Evolutionary conservation across 2,329 filamentous ascomycete species (phyloP).

Genomic region (Chaetomium sp.): DNA sequence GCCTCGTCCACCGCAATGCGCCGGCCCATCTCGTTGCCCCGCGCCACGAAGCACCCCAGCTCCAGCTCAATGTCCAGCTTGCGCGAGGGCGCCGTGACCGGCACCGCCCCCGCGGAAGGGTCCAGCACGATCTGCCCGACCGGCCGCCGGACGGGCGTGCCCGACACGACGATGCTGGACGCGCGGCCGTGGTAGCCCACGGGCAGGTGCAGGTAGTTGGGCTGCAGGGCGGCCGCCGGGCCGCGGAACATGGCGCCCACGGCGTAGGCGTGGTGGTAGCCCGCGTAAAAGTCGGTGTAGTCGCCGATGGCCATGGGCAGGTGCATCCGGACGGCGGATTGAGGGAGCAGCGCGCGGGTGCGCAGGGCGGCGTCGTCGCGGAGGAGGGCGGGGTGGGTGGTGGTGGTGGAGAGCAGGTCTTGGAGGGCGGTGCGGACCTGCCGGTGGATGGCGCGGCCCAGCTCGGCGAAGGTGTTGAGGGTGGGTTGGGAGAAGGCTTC

Average conservation of each 20-base stretch:
- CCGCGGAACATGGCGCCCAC: constrained; percentile 74
- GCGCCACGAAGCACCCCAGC: constrained; percentile 73
- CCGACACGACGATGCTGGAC: constrained; percentile 73
- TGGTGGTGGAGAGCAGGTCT: constrained; percentile 62
- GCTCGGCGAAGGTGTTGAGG: constrained; percentile 65
- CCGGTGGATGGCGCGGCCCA: constrained; percentile 68
- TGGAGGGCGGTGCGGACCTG: constrained; percentile 71
- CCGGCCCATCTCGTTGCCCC: constrained; percentile 64
- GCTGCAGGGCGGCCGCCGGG: constrained; percentile 70
- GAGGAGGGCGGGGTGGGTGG: constrained; percentile 61
- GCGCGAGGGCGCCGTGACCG: constrained; percentile 64
- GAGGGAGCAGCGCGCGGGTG: constrained; percentile 59
- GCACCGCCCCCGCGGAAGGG: constrained; percentile 60
- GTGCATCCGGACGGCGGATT: constrained; percentile 64
- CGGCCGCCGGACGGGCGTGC: constrained; percentile 72
- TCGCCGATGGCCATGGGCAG: constrained; percentile 78
- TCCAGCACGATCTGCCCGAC: constrained; percentile 72
- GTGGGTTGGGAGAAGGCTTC: constrained; percentile 38
- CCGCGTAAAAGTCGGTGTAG: constrained; percentile 85
- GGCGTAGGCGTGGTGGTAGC: constrained; percentile 71
- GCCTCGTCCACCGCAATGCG: constrained; percentile 66
- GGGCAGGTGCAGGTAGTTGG: constrained; percentile 80
- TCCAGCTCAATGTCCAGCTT: constrained; percentile 80
- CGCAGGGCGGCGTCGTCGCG: constrained; percentile 63
- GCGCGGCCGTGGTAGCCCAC: constrained; percentile 81